phyloP scores from a whole-genome alignment of 371 early-diverging fungal species.

The Haplosporangium sp. region DNA sequence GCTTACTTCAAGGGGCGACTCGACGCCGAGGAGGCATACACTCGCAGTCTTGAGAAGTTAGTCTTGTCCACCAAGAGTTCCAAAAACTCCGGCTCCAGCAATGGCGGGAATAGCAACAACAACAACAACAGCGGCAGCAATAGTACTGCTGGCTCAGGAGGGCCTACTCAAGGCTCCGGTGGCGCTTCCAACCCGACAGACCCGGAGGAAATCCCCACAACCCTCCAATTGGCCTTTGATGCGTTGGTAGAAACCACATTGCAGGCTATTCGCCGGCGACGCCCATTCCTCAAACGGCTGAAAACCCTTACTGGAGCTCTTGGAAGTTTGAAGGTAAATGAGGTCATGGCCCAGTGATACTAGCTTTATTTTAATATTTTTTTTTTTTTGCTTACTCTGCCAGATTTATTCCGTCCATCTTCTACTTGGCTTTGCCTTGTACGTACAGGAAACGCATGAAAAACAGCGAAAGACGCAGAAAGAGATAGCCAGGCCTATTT shows the following conservation, averaged over 20 bases:
- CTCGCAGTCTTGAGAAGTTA: conserved; percentile 42
- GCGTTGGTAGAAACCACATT: conserved; percentile 34
- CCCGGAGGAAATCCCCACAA: conserved; percentile 53
- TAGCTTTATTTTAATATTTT: not conserved
- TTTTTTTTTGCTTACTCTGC: not conserved
- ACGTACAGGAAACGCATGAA: conserved; percentile 39
- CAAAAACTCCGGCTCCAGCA: conserved; percentile 13
- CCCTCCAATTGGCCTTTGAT: conserved; percentile 38
- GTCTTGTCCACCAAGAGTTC: conserved; percentile 13
- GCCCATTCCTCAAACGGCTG: conserved; percentile 26
- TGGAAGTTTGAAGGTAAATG: conserved; percentile 28
- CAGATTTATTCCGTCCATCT: too few relatives aligned
- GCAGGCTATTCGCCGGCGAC: conserved; percentile 21
- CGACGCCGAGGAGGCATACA: conserved; percentile 46
- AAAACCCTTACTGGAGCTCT: conserved; percentile 28
- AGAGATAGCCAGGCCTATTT: conserved; percentile 45
- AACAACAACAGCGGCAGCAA: conserved; percentile 4
- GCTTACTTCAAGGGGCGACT: conserved; percentile 48
- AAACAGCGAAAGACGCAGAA: conserved; percentile 44
- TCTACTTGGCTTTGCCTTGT: too few relatives aligned
- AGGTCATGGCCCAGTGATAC: not conserved
- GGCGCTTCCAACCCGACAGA: conserved; percentile 11
- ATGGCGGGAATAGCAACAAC: not conserved
- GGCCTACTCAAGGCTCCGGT: conserved; percentile 3
- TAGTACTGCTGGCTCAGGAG: not conserved